phyloP scores from a whole-genome alignment of 495 filamentous ascomycete genomes.

The Lentithecium fluviatile region DNA sequence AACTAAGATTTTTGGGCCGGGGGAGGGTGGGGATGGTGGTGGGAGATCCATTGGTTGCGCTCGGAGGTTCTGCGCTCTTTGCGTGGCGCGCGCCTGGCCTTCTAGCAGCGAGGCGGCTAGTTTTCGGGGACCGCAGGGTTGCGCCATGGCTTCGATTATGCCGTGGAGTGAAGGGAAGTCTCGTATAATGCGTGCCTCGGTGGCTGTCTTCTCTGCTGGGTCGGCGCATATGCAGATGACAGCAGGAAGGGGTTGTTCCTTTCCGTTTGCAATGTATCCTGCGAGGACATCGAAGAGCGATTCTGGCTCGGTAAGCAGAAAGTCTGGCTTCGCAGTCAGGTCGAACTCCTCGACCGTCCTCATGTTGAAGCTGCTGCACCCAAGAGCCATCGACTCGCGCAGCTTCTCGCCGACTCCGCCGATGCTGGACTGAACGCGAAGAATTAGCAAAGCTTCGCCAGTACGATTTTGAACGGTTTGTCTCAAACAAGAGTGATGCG shows the following conservation, averaged over 20 bases:
- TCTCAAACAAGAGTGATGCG: too few species aligned
- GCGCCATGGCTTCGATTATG: neutral
- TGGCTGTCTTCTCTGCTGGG: neutral
- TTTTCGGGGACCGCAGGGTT: neutral
- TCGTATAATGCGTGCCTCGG: neutral
- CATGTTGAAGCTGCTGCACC: neutral
- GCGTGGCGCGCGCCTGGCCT: too few species aligned
- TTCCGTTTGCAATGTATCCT: neutral
- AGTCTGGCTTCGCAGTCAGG: neutral
- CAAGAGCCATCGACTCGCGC: neutral
- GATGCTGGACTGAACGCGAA: neutral
- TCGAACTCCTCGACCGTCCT: neutral
- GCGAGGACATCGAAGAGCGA: neutral
- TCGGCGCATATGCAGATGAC: neutral
- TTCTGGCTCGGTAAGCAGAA: neutral
- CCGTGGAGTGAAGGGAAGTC: neutral
- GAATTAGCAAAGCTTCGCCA: too few species aligned
- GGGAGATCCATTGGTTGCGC: neutral
- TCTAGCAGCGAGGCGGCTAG: neutral
- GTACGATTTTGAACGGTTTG: too few species aligned
- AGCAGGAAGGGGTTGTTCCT: neutral
- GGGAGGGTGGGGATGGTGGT: neutral
- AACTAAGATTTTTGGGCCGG: neutral
- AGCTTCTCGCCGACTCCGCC: neutral
- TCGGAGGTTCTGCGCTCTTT: neutral